Percentiles rank a stretch among this genome's conserved stretches.
These are phyloP conservation scores for Aspergillus luchuensis DNA, from an alignment of 2,329 filamentous ascomycete genomes.

Conservation along the genomic window DNA sequence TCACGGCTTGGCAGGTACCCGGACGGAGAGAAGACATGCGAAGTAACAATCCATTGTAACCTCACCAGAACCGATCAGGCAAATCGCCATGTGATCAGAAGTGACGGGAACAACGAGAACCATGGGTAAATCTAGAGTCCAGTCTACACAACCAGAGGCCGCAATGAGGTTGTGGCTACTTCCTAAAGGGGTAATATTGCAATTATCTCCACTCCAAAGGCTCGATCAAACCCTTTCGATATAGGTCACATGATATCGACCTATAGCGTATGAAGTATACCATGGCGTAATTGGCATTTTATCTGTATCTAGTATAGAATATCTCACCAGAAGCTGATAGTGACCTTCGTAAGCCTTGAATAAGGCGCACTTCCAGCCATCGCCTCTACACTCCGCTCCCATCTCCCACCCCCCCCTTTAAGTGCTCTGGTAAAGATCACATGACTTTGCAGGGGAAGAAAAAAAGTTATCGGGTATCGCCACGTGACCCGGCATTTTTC, in stretches of 20 bases:
- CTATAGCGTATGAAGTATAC: neutral
- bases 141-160: neutral
- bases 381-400: no score
- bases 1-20: neutral
- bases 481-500: constrained; percentile 26
- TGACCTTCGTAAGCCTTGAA: no score
- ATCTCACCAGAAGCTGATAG: no score
- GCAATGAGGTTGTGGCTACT: neutral
- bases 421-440: neutral
- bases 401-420: no score
- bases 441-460: constrained; percentile 7
- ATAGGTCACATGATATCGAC: neutral
- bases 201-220: neutral
- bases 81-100: neutral
- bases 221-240: neutral
- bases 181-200: neutral
- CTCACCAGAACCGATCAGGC: neutral
- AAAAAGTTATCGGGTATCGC: constrained; percentile 25
- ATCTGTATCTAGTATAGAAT: no score
- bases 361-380: no score
- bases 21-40: neutral
- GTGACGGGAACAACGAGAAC: neutral
- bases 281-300: no score
- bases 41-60: neutral
- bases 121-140: neutral